These are phyloP conservation scores for Aurifilum marmelostoma DNA, from an alignment of 2,329 filamentous ascomycete species.

Conservation along the genomic window DNA sequence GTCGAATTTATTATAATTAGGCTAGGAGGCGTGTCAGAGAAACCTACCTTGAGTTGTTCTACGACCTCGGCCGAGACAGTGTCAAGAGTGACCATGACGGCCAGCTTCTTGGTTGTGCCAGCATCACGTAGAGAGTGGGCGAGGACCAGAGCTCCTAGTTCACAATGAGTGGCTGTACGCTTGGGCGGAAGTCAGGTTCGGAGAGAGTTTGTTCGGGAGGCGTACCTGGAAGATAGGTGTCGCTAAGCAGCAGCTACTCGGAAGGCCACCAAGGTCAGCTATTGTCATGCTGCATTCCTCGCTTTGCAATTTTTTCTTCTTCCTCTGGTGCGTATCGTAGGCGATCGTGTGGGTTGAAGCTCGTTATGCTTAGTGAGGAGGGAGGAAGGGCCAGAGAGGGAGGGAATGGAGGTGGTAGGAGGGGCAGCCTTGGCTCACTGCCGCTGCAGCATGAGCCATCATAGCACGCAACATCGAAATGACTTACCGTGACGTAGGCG, in stretches of 20 bases:
- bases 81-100: slow-evolving; percentile 80
- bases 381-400: not conserved
- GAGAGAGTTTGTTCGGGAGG: slow-evolving; percentile 25
- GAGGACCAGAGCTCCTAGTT: slow-evolving; percentile 82
- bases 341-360: not conserved
- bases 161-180: slow-evolving; percentile 30
- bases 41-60: slow-evolving; percentile 72
- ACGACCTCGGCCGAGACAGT: slow-evolving; percentile 76
- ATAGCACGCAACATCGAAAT: not conserved
- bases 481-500: slow-evolving; percentile 61
- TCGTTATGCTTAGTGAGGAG: not conserved
- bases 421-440: slow-evolving; percentile 3
- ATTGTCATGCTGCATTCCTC: slow-evolving; percentile 7
- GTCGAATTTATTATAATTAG: not conserved
- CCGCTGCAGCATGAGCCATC: slow-evolving; percentile 1
- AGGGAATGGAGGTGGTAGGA: not conserved
- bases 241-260: slow-evolving; percentile 82
- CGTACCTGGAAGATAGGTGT: slow-evolving; percentile 89
- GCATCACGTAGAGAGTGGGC: slow-evolving; percentile 93
- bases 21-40: not conserved
- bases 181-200: too few relatives aligned
- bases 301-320: slow-evolving; percentile 18
- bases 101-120: slow-evolving; percentile 83
- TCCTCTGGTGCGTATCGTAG: not conserved
- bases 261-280: slow-evolving; percentile 30